Conservation (phyloP, 306 rosid species). For the Begonia masoniana region DNA sequence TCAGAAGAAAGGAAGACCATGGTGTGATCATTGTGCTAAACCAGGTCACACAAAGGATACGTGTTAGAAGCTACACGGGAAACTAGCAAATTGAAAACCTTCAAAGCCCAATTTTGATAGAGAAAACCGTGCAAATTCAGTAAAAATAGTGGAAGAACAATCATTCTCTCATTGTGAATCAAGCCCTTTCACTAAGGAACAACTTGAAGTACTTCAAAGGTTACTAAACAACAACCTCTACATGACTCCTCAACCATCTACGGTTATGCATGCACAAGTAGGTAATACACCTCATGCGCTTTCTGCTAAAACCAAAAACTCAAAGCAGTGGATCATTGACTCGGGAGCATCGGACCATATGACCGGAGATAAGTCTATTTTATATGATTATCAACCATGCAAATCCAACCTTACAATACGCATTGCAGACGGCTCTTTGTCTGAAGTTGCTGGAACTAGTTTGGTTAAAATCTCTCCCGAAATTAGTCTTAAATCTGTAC, state of each 20-base stretch:
- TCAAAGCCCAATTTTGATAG: too few species aligned
- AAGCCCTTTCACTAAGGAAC: neutral
- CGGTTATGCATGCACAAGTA: neutral
- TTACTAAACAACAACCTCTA: neutral
- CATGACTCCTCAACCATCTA: too few species aligned
- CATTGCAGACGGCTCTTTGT: too few species aligned
- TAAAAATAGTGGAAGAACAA: neutral
- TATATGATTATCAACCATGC: neutral
- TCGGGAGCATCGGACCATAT: constrained; percentile 1
- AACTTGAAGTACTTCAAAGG: neutral
- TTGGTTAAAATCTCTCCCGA: too few species aligned
- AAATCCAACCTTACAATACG: too few species aligned
- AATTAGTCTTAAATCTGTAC: too few species aligned
- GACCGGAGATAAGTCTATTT: neutral
- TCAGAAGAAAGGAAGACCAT: neutral
- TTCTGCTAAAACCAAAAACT: too few species aligned
- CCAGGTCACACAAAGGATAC: neutral
- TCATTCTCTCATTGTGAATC: neutral
- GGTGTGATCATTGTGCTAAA: constrained; percentile 5
- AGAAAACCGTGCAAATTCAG: too few species aligned
- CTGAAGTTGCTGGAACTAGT: too few species aligned
- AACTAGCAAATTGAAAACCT: neutral
- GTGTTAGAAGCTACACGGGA: constrained; percentile 4
- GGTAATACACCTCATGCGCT: neutral
- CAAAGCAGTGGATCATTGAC: neutral